Base-by-base conservation (phyloP, 257 asterid species). In the Buddleja alternifolia region DNA sequence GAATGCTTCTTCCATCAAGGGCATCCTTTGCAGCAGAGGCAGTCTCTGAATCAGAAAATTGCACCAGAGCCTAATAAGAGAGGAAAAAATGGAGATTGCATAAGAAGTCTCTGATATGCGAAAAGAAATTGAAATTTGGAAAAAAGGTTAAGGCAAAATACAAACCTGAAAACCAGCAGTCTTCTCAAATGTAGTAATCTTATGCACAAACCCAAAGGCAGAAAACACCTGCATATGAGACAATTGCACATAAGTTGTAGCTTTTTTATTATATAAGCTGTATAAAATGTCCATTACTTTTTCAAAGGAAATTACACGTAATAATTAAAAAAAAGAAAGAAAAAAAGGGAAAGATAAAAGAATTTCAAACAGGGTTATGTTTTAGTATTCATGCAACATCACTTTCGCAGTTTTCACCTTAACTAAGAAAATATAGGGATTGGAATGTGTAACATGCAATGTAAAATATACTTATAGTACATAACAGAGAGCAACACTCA, bases 1-100 rank as follows among this genome's bases (percentile, higher is more conserved):
- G 93, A 80, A 88, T 88, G 85, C 92, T 82, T 80, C 92, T 76
- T 74, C 93, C 93, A 77, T 88, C 95, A 77, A 85, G 88, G 71
- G 88, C 85, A 40, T 88, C 90, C 87, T 85, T 85, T 7, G 90
- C 90, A 68, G 93, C 68, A 55, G 86, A 80, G 63, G 95, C 95
- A 62, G 93, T 85, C 57, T 75, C 84, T 59, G 84, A 72, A 69
- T 85, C 90, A 65, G 92, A 80, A 82, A 88, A 88, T 78, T 88
- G 90, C 81, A 85, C 90, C 72, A 88, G 73, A 58, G 93, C 95
- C 95, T 88, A 78, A 51, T 54, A 66, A 58, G 41, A 21, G 40
- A 70, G 10, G 16, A 48, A 40, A 34, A 40, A 16, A 11, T 19
- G 14, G 39, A 67, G 52, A 53, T 60, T 23, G 34, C 16, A 54